These are phyloP conservation scores for Rhodotorula paludigena DNA, from an alignment of 768 basidiomycete genomes.

Conservation along the genomic window DNA sequence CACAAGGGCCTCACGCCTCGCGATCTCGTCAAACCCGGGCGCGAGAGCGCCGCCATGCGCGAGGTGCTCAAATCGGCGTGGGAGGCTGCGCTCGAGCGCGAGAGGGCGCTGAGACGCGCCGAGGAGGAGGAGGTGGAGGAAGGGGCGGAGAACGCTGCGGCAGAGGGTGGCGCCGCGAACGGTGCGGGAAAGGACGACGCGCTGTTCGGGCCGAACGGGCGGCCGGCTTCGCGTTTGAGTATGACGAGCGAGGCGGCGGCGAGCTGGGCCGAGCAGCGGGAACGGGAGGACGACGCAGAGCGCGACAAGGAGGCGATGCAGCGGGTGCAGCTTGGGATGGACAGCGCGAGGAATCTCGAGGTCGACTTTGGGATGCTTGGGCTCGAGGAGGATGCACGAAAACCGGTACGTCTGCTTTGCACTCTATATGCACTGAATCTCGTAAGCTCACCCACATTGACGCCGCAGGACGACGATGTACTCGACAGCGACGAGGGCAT, in stretches of 20 bases:
- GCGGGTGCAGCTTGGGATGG: constrained; percentile 55
- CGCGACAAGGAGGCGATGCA: constrained; percentile 17
- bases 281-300: constrained; percentile 35
- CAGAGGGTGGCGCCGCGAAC: no score
- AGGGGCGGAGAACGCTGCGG: not conserved
- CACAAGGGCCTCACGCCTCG: constrained; percentile 74
- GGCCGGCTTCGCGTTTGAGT: not conserved
- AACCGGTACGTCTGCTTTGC: constrained; percentile 21
- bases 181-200: constrained; percentile 1
- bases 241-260: constrained; percentile 55
- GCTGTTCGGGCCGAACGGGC: not conserved
- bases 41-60: constrained; percentile 77
- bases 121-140: constrained; percentile 53
- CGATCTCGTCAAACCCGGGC: constrained; percentile 77
- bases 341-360: constrained; percentile 43
- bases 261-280: constrained; percentile 7
- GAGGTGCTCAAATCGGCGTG: constrained; percentile 83
- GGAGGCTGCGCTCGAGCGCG: constrained; percentile 58
- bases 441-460: not conserved
- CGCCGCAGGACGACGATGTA: constrained; percentile 53
- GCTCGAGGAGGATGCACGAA: constrained; percentile 46
- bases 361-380: constrained; percentile 59
- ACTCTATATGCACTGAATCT: constrained; percentile 4
- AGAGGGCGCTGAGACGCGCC: constrained; percentile 56
- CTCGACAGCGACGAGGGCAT: constrained; percentile 51